Conservation (phyloP, 75 land plant species). For the Cupressus sempervirens region DNA sequence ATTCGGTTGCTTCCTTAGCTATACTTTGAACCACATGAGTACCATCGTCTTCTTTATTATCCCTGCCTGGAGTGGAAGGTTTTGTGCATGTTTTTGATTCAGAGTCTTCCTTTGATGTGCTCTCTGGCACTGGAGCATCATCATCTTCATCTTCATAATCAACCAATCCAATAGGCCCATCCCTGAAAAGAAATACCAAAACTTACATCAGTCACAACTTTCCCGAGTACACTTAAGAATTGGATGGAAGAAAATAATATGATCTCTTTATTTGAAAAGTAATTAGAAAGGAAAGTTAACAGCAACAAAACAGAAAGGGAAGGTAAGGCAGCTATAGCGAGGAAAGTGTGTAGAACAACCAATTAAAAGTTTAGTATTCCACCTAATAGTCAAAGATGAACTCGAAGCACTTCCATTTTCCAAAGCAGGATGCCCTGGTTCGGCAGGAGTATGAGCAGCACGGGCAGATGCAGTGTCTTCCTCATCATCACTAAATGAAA, state of each 20-base stretch:
- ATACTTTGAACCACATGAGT: constrained; percentile 13
- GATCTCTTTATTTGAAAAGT: background rate
- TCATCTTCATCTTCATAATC: constrained; percentile 95
- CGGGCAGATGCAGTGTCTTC: constrained; percentile 70
- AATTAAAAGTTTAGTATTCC: background rate
- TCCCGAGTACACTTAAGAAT: background rate
- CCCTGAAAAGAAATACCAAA: constrained; percentile 15
- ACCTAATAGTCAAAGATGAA: constrained; percentile 45
- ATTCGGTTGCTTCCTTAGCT: background rate
- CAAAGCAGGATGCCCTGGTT: constrained; percentile 29
- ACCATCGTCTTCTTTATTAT: constrained; percentile 51
- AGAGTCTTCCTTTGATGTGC: constrained; percentile 11
- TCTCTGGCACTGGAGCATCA: constrained; percentile 33
- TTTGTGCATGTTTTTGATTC: background rate
- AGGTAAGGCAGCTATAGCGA: background rate
- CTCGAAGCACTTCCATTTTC: constrained; percentile 52
- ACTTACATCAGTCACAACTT: background rate
- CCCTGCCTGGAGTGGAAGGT: background rate
- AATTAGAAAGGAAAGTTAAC: background rate
- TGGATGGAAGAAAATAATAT: background rate
- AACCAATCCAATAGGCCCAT: constrained; percentile 68
- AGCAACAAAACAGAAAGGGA: background rate
- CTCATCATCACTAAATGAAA: constrained; percentile 72
- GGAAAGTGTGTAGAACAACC: background rate
- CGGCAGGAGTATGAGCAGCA: constrained; percentile 13